phyloP scores from a whole-genome alignment of 2,329 filamentous ascomycete species.

The Calonectria ilicicola region DNA sequence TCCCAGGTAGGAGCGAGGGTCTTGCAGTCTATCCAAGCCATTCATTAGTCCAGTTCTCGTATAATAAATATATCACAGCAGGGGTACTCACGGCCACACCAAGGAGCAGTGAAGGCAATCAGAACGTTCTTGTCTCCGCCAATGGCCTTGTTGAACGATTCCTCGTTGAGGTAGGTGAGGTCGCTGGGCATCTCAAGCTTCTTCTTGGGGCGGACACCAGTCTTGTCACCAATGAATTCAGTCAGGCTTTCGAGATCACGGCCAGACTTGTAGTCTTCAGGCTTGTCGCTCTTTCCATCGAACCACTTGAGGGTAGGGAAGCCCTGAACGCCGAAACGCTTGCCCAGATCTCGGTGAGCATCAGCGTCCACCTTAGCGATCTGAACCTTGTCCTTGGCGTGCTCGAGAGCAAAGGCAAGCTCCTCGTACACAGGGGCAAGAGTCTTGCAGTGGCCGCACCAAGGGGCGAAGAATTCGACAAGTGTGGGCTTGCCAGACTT shows the following conservation, averaged over 20 bases:
- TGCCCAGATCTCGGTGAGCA: constrained; percentile 84
- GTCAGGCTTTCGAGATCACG: constrained; percentile 88
- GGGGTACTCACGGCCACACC: constrained; percentile 90
- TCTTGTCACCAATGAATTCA: constrained; percentile 88
- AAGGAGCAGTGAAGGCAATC: constrained; percentile 97
- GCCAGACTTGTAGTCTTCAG: constrained; percentile 86
- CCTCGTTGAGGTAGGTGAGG: constrained; percentile 84
- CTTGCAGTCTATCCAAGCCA: constrained; percentile 84
- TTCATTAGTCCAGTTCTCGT: constrained; percentile 18
- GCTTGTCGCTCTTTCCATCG: constrained; percentile 90
- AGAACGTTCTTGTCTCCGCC: constrained; percentile 90
- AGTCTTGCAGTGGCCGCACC: constrained; percentile 99
- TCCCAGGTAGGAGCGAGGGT: constrained; percentile 92
- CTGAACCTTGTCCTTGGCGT: constrained; percentile 77
- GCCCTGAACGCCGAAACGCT: constrained; percentile 88
- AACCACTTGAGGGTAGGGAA: constrained; percentile 99
- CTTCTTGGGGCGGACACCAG: constrained; percentile 83
- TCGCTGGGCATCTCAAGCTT: constrained; percentile 79
- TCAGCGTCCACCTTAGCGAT: constrained; percentile 98
- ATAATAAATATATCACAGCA: neutral
- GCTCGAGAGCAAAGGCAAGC: constrained; percentile 80
- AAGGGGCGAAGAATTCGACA: constrained; percentile 98
- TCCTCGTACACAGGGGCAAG: constrained; percentile 96
- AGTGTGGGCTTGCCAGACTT: constrained; percentile 95
- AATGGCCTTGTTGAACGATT: constrained; percentile 80